These are phyloP conservation scores for Starmera quercuum DNA, from an alignment of 805 yeast genomes.

Conservation along the genomic window DNA sequence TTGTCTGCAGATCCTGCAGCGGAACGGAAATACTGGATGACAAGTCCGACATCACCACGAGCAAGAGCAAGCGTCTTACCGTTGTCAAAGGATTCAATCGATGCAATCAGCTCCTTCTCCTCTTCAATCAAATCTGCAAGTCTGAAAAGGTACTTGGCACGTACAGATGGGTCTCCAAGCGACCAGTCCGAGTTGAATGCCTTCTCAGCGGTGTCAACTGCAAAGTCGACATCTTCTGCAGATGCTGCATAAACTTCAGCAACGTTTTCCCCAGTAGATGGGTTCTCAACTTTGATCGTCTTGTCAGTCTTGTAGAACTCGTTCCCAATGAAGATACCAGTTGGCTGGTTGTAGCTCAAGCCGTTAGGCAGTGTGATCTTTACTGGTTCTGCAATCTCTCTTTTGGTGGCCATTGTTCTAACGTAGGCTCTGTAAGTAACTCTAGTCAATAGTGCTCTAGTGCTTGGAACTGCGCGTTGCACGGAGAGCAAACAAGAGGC, in stretches of 20 bases:
- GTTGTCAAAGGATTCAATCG: conserved; percentile 44
- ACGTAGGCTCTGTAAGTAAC: background rate
- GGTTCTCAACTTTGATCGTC: conserved; percentile 48
- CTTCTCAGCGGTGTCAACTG: conserved; percentile 56
- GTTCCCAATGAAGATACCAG: conserved; percentile 59
- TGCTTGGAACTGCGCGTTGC: background rate
- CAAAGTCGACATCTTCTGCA: conserved; percentile 41
- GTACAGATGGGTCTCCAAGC: conserved; percentile 34
- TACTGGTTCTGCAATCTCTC: conserved; percentile 24
- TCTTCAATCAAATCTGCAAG: conserved; percentile 44
- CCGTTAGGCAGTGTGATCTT: conserved; percentile 51
- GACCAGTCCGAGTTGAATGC: conserved; percentile 57
- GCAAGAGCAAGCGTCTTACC: conserved; percentile 44
- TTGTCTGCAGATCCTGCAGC: conserved; percentile 50
- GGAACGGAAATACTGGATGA: conserved; percentile 40
- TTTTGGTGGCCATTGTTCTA: conserved; percentile 9
- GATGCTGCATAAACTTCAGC: conserved; percentile 45
- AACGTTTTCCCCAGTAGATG: conserved; percentile 55
- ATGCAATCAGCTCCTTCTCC: conserved; percentile 39
- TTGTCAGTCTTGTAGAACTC: conserved; percentile 49
- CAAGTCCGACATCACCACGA: conserved; percentile 39
- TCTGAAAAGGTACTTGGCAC: conserved; percentile 33
- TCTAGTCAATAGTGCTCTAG: background rate
- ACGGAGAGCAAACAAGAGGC: background rate
- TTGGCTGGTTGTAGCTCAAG: conserved; percentile 45